A percentile compares a stretch with the other conserved stretches of the same genome.
These are phyloP conservation scores for Pestalotiopsis sp. DNA, from an alignment of 2,329 filamentous ascomycete species.

Conservation along the genomic window DNA sequence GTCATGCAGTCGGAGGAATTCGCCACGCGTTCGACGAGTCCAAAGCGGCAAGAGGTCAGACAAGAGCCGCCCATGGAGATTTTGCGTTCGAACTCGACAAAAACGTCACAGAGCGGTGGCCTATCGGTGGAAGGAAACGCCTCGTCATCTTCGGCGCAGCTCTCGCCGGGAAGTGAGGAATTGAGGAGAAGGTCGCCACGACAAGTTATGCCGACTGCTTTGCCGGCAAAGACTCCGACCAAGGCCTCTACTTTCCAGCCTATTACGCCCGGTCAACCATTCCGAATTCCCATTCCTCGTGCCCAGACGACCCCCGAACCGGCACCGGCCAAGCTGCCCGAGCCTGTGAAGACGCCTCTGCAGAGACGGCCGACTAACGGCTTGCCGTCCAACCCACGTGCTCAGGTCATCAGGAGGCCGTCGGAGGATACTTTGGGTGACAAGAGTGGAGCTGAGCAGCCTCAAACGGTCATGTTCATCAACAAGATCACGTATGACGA, in stretches of 20 bases:
- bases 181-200: conserved; percentile 56
- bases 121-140: conserved; percentile 38
- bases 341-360: conserved; percentile 40
- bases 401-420: conserved; percentile 35
- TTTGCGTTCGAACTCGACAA: conserved; percentile 27
- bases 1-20: conserved; percentile 35
- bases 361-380: conserved; percentile 49
- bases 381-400: conserved; percentile 50
- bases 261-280: conserved; percentile 29
- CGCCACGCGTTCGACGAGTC: conserved; percentile 35
- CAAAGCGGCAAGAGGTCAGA: conserved; percentile 42
- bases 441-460: conserved; percentile 31
- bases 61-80: conserved; percentile 25
- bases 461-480: conserved; percentile 56
- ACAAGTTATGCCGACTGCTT: conserved; percentile 26
- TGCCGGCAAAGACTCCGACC: conserved; percentile 19
- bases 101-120: conserved; percentile 24
- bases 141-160: conserved; percentile 48
- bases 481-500: conserved; percentile 60
- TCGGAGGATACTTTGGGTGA: conserved; percentile 24
- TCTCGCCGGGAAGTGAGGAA: conserved; percentile 54
- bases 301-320: conserved; percentile 32
- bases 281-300: conserved; percentile 37
- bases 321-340: conserved; percentile 25
- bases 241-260: conserved; percentile 26